phyloP scores from a whole-genome alignment of 1,284 basidiomycete species.

The Gymnopus androsaceus region DNA sequence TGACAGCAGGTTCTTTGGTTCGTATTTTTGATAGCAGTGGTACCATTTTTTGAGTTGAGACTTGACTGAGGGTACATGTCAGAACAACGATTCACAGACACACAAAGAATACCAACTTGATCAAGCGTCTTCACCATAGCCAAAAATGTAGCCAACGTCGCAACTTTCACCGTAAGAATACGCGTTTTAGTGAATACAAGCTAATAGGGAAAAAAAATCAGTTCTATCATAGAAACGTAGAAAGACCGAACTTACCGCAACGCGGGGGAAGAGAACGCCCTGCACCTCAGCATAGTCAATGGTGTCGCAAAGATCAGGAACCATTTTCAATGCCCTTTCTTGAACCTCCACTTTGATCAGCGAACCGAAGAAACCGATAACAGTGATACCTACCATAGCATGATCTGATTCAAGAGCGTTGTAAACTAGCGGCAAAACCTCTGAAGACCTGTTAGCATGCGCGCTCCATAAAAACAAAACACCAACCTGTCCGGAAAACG shows the following conservation, averaged over 20 bases:
- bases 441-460: constrained; percentile 40
- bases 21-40: constrained; percentile 93
- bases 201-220: constrained; percentile 38
- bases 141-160: constrained; percentile 86
- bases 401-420: constrained; percentile 94
- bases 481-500: constrained; percentile 87
- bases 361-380: not conserved
- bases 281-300: constrained; percentile 94
- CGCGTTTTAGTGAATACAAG: constrained; percentile 89
- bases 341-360: constrained; percentile 65
- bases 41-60: constrained; percentile 92
- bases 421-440: constrained; percentile 94
- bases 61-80: constrained; percentile 52
- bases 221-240: not conserved
- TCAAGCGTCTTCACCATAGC: constrained; percentile 94
- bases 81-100: constrained; percentile 2
- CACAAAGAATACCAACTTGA: constrained; percentile 54
- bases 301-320: constrained; percentile 88
- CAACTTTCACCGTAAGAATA: constrained; percentile 85
- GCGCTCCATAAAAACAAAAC: not conserved
- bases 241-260: constrained; percentile 1
- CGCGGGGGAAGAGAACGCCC: constrained; percentile 54
- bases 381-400: constrained; percentile 52
- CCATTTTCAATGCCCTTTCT: constrained; percentile 84
- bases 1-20: constrained; percentile 92